Percentiles rank a stretch among this genome's conserved stretches.
phyloP scores from a whole-genome alignment of 169 alveolate genomes.

The Miamiensis avidus region DNA sequence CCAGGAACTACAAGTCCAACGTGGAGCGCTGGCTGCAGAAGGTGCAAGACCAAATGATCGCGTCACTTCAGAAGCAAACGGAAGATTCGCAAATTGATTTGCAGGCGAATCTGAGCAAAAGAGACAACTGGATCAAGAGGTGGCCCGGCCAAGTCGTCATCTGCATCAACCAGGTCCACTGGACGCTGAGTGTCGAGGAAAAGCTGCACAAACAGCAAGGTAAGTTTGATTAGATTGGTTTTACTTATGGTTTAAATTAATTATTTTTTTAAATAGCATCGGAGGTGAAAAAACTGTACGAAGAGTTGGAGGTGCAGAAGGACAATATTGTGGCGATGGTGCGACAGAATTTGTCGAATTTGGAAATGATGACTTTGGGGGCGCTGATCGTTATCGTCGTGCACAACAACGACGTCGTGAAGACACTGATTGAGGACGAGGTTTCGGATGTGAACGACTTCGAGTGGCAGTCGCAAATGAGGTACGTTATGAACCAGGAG shows the following conservation, averaged over 20 bases:
- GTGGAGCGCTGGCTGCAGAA: slow-evolving; percentile 86
- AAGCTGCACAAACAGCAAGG: too few species aligned
- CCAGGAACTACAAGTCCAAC: slow-evolving; percentile 70
- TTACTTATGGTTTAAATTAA: too few species aligned
- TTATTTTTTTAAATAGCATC: slow-evolving; percentile 26
- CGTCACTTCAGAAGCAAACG: slow-evolving; percentile 47
- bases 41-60: slow-evolving; percentile 80
- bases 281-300: slow-evolving; percentile 57
- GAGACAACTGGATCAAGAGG: slow-evolving; percentile 74
- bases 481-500: slow-evolving; percentile 75
- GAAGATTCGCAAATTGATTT: slow-evolving; percentile 44
- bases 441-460: slow-evolving; percentile 74
- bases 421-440: slow-evolving; percentile 60
- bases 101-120: slow-evolving; percentile 27
- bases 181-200: slow-evolving; percentile 78
- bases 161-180: slow-evolving; percentile 65
- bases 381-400: slow-evolving; percentile 83
- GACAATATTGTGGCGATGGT: slow-evolving; percentile 57
- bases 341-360: slow-evolving; percentile 54
- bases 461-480: slow-evolving; percentile 91
- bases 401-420: slow-evolving; percentile 81
- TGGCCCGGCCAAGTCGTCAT: slow-evolving; percentile 82
- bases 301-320: slow-evolving; percentile 48
- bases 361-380: slow-evolving; percentile 68
- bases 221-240: too few species aligned